These are phyloP conservation scores for Oryza meridionalis DNA, from an alignment of 176 grass and related monocot species.

Conservation along the genomic window DNA sequence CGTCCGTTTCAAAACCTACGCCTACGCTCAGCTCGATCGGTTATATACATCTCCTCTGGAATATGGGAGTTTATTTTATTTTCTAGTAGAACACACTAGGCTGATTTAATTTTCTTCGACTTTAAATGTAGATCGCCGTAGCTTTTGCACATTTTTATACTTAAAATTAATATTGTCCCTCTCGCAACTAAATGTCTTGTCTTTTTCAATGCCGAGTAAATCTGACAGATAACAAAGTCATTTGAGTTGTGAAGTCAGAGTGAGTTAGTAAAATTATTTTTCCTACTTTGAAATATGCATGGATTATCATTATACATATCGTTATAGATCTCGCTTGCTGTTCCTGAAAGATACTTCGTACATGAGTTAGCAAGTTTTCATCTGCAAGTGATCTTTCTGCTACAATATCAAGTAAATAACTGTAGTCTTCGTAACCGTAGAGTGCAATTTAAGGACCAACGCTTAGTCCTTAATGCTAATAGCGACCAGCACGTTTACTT, in stretches of 20 bases:
- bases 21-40: neutral
- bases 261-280: neutral
- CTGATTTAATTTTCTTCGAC: neutral
- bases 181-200: neutral
- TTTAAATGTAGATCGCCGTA: neutral
- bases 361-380: conserved; percentile 17
- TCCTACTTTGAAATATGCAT: neutral
- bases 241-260: neutral
- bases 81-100: no score
- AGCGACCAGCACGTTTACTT: conserved; percentile 10
- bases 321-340: conserved; percentile 30
- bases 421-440: conserved; percentile 2
- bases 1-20: conserved; percentile 4
- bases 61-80: neutral
- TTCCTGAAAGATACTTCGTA: conserved; percentile 34
- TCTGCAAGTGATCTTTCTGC: neutral
- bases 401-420: neutral
- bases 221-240: neutral
- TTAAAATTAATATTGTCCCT: neutral
- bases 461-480: conserved; percentile 4
- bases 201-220: neutral
- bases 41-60: neutral
- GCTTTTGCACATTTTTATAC: neutral
- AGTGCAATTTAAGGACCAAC: conserved; percentile 27
- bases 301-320: neutral